These are phyloP conservation scores for Epichloe scottii DNA, from an alignment of 2,329 filamentous ascomycete genomes.

Conservation along the genomic window DNA sequence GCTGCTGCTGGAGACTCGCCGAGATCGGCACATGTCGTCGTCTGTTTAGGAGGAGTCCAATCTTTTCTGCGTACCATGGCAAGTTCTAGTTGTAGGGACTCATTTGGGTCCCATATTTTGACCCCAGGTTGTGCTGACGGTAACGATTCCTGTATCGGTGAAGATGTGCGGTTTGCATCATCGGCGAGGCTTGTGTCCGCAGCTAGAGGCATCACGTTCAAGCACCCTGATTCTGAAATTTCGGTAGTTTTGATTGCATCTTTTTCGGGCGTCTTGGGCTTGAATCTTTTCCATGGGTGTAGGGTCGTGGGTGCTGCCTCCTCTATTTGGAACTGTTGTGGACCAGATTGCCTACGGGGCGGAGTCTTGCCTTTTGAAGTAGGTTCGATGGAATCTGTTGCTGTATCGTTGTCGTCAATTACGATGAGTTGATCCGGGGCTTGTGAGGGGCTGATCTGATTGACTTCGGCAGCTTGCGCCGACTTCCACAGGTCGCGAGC, in stretches of 20 bases:
- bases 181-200: neutral
- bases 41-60: conserved; percentile 52
- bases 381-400: conserved; percentile 1
- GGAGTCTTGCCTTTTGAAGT: neutral
- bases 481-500: conserved; percentile 25
- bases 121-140: neutral
- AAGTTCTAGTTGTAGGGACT: conserved; percentile 27
- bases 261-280: conserved; percentile 8
- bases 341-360: neutral
- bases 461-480: conserved; percentile 14
- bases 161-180: neutral
- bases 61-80: conserved; percentile 44
- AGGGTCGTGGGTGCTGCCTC: conserved; percentile 7
- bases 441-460: neutral
- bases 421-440: neutral
- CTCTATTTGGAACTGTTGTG: neutral
- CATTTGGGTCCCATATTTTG: conserved; percentile 7
- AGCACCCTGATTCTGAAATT: neutral
- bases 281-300: conserved; percentile 27
- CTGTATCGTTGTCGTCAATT: conserved; percentile 1
- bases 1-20: conserved; percentile 17
- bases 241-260: neutral
- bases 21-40: conserved; percentile 15
- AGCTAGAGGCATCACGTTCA: neutral
- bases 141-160: neutral